Conservation (phyloP, 78 protist genomes). For the Pigoraptor vietnamica region DNA sequence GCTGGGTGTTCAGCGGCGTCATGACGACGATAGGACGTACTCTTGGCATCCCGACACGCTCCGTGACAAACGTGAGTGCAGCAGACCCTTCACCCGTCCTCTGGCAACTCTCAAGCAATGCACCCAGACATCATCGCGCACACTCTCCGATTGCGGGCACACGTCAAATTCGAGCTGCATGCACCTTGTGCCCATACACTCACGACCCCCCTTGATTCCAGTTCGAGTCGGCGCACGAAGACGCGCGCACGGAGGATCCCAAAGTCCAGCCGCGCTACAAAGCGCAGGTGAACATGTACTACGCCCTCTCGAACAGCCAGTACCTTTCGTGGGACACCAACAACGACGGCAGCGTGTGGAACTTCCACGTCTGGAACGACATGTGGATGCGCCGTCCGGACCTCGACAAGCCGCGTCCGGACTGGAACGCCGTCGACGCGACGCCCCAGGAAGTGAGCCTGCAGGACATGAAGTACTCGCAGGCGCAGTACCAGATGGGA, state of each 20-base stretch:
- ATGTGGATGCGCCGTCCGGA: not conserved
- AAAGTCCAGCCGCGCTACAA: not conserved
- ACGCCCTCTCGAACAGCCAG: not conserved
- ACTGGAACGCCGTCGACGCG: not conserved
- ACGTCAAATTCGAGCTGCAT: too few species aligned
- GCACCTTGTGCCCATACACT: too few species aligned
- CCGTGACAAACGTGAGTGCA: not conserved
- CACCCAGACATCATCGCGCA: too few species aligned
- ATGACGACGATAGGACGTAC: not conserved
- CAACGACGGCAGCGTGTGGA: not conserved
- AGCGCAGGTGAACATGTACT: not conserved
- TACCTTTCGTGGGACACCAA: not conserved
- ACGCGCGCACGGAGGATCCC: not conserved
- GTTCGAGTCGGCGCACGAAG: not conserved
- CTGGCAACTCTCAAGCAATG: too few species aligned
- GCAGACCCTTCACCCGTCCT: too few species aligned
- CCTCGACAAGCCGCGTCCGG: not conserved
- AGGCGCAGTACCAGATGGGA: not conserved
- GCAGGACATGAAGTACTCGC: not conserved
- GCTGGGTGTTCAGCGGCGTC: not conserved
- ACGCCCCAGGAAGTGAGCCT: not conserved
- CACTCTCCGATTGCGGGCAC: too few species aligned
- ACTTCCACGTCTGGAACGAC: not conserved
- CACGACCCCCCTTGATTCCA: not conserved
- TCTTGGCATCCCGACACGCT: not conserved